These are phyloP conservation scores for Colletotrichum theobromicola DNA, from an alignment of 2,329 filamentous ascomycete genomes.

Conservation along the genomic window DNA sequence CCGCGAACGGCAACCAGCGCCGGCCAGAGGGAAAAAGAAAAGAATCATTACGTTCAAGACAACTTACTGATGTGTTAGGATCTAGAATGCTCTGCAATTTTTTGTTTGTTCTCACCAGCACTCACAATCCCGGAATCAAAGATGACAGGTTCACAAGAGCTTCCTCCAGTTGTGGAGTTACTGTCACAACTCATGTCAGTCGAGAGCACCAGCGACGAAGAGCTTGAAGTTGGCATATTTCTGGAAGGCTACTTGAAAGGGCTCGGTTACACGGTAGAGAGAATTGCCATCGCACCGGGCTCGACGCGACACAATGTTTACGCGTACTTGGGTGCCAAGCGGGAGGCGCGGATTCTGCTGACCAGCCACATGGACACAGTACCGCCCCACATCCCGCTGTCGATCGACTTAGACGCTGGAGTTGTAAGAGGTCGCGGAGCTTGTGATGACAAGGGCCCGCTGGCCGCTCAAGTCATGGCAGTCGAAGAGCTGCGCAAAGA, in stretches of 20 bases:
- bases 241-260: not conserved
- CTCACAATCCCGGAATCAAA: fast-evolving
- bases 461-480: not conserved
- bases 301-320: not conserved
- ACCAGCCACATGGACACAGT: not conserved
- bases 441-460: not conserved
- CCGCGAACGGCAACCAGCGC: not conserved
- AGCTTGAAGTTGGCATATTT: not conserved
- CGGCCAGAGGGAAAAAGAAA: not conserved
- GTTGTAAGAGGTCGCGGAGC: not conserved
- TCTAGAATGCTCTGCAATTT: not conserved
- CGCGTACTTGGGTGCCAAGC: not conserved
- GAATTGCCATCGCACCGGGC: not conserved
- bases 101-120: fast-evolving
- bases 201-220: not conserved
- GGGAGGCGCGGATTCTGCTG: not conserved
- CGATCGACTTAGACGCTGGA: not conserved
- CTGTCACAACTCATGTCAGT: not conserved
- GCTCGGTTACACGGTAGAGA: not conserved
- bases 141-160: not conserved
- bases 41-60: not conserved
- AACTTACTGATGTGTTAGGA: not conserved
- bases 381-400: not conserved
- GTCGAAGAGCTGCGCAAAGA: not conserved
- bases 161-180: not conserved